A percentile compares a stretch with the other conserved stretches of the same genome.
Evolutionary conservation across 768 basidiomycete species (phyloP).

Genomic region (Tylopilus plumbeoviolaceoides): DNA sequence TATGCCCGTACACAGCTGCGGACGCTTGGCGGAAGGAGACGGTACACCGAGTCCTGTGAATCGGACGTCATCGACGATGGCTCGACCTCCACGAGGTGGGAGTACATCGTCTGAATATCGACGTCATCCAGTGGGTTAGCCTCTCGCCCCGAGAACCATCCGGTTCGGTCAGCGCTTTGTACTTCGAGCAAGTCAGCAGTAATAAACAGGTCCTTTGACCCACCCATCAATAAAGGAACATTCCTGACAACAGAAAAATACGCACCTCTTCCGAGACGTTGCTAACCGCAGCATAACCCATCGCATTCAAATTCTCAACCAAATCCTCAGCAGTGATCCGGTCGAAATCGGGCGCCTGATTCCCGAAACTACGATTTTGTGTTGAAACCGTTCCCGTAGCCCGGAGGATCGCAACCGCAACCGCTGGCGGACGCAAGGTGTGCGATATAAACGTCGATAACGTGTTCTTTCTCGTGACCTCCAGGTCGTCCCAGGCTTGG

Average conservation of each 20-base stretch:
- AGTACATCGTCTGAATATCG: conserved; percentile 79
- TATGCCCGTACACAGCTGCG: conserved; percentile 77
- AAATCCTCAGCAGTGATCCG: conserved; percentile 61
- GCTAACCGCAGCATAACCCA: conserved; percentile 69
- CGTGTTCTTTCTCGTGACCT: conserved; percentile 40
- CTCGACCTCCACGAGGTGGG: conserved; percentile 67
- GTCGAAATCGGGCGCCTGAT: conserved; percentile 60
- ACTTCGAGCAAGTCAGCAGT: conserved; percentile 78
- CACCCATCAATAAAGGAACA: conserved; percentile 4
- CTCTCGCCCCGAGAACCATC: conserved; percentile 71
- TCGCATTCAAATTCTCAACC: conserved; percentile 74
- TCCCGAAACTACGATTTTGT: conserved; percentile 26
- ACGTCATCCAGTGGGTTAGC: conserved; percentile 49
- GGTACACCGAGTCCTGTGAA: conserved; percentile 66
- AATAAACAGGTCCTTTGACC: conserved; percentile 64
- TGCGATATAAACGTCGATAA: conserved; percentile 48
- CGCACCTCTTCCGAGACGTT: conserved; percentile 75
- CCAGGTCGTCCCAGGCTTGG: conserved; percentile 44
- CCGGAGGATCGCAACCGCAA: conserved; percentile 27
- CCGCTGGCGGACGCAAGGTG: conserved; percentile 54
- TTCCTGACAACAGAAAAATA: conserved; percentile 7
- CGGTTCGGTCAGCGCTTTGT: conserved; percentile 73
- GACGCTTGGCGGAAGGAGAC: conserved; percentile 68
- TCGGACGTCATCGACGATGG: conserved; percentile 72
- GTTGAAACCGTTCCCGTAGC: conserved; percentile 2